These are phyloP conservation scores for Teunomyces pallodes DNA, from an alignment of 805 yeast species.

Conservation along the genomic window DNA sequence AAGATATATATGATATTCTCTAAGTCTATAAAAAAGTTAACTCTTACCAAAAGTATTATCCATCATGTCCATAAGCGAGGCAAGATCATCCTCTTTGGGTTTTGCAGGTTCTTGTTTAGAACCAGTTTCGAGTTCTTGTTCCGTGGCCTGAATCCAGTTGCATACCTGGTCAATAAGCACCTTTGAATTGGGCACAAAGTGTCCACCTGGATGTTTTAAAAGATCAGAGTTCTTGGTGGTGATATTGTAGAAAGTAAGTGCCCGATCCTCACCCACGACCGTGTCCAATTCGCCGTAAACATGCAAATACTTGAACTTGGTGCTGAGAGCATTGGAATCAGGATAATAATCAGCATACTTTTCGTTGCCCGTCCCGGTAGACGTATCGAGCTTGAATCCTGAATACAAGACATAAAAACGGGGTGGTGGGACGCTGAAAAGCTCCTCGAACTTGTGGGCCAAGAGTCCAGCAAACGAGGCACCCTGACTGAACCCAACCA, in stretches of 20 bases:
- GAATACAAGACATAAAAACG: slow-evolving; percentile 77
- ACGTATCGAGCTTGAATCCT: slow-evolving; percentile 47
- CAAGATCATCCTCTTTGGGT: slow-evolving; percentile 26
- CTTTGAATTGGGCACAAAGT: slow-evolving; percentile 89
- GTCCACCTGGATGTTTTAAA: slow-evolving; percentile 93
- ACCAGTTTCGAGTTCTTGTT: slow-evolving; percentile 11
- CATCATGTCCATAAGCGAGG: slow-evolving; percentile 38
- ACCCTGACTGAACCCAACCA: slow-evolving; percentile 93
- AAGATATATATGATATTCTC: no score
- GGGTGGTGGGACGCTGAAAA: slow-evolving; percentile 43
- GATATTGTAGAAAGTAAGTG: slow-evolving; percentile 51
- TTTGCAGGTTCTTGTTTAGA: slow-evolving; percentile 11
- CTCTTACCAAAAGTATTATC: slow-evolving; percentile 24
- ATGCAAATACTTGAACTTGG: slow-evolving; percentile 50
- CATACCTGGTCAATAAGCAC: slow-evolving; percentile 36
- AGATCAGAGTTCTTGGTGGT: slow-evolving; percentile 49
- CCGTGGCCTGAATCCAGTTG: slow-evolving; percentile 34
- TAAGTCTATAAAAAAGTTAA: background rate
- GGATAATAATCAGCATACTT: slow-evolving; percentile 23
- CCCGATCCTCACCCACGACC: slow-evolving; percentile 72
- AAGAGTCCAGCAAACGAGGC: slow-evolving; percentile 81
- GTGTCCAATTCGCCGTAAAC: slow-evolving; percentile 85
- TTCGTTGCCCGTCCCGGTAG: slow-evolving; percentile 22
- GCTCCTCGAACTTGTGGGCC: slow-evolving; percentile 53
- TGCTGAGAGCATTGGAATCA: slow-evolving; percentile 17